phyloP scores from a whole-genome alignment of 768 basidiomycete species.

The Suillus subluteus region DNA sequence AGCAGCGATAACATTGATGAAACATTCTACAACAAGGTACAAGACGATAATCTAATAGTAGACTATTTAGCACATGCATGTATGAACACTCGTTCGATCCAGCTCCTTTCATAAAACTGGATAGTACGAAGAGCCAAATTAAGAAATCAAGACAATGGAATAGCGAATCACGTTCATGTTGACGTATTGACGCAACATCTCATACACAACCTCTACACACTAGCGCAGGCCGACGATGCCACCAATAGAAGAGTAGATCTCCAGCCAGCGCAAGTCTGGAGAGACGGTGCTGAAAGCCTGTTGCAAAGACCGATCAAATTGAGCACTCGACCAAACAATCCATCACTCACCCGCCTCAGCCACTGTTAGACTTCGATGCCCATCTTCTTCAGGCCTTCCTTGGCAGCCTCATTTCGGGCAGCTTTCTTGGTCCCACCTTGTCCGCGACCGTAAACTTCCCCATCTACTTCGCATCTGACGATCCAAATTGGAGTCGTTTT shows the following conservation, averaged over 20 bases:
- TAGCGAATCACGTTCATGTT: not conserved
- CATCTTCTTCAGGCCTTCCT: slow-evolving; percentile 64
- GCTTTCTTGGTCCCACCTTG: slow-evolving; percentile 77
- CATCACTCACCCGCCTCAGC: slow-evolving; percentile 12
- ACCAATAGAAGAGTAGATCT: slow-evolving; percentile 18
- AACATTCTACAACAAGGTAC: not conserved
- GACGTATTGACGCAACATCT: slow-evolving; percentile 20
- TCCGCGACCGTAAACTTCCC: slow-evolving; percentile 61
- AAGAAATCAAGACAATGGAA: slow-evolving; percentile 3
- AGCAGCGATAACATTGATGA: slow-evolving; percentile 4
- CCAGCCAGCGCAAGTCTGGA: slow-evolving; percentile 62
- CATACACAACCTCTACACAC: slow-evolving; percentile 67
- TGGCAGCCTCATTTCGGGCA: slow-evolving; percentile 82
- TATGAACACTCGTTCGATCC: slow-evolving; percentile 13
- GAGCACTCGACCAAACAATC: slow-evolving; percentile 27
- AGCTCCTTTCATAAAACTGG: slow-evolving; percentile 4
- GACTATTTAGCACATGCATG: slow-evolving; percentile 4
- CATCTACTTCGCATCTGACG: slow-evolving; percentile 65
- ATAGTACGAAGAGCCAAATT: slow-evolving; percentile 1
- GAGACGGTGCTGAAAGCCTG: slow-evolving; percentile 50
- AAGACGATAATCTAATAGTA: slow-evolving; percentile 12
- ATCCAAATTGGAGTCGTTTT: slow-evolving; percentile 79
- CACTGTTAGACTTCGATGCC: slow-evolving; percentile 50
- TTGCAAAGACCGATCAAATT: slow-evolving; percentile 2
- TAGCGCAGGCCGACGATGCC: slow-evolving; percentile 47